Evolutionary conservation across 179 eudicot species (phyloP).

Genomic region (Beta lomatogona): DNA sequence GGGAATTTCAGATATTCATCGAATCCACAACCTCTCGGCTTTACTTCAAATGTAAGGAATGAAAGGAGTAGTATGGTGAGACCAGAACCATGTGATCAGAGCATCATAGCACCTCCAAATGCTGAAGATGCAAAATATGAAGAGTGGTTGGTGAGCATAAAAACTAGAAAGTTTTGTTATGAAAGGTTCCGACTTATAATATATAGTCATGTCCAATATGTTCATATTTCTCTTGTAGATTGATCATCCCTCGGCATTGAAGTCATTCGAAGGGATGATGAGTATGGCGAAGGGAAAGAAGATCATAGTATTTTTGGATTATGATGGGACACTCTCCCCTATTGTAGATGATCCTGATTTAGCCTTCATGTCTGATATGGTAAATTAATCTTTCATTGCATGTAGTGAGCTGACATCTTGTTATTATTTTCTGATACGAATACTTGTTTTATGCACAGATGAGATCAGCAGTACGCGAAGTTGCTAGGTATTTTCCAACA

Average conservation of each 20-base stretch:
- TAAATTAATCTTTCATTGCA: slow-evolving; percentile 29
- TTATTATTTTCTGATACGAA: neutral
- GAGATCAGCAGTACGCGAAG: slow-evolving; percentile 75
- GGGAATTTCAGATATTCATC: slow-evolving; percentile 35
- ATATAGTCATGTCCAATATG: neutral
- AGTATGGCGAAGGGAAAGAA: slow-evolving; percentile 50
- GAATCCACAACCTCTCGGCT: slow-evolving; percentile 11
- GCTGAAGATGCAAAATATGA: slow-evolving; percentile 26
- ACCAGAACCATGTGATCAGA: slow-evolving; percentile 43
- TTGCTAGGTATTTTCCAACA: slow-evolving; percentile 71
- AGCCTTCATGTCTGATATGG: slow-evolving; percentile 88
- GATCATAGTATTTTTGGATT: slow-evolving; percentile 75
- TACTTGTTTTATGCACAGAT: slow-evolving; percentile 46
- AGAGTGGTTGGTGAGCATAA: slow-evolving; percentile 38
- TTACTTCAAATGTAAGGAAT: slow-evolving; percentile 26
- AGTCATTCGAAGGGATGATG: slow-evolving; percentile 53
- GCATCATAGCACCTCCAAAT: slow-evolving; percentile 11
- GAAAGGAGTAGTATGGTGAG: slow-evolving; percentile 34
- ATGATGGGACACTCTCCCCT: slow-evolving; percentile 88
- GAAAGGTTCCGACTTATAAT: neutral
- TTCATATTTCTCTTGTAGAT: slow-evolving; percentile 33
- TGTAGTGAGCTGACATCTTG: neutral
- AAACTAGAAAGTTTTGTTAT: neutral
- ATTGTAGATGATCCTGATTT: slow-evolving; percentile 77
- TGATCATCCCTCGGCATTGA: slow-evolving; percentile 76